phyloP scores from a whole-genome alignment of 2,329 filamentous ascomycete species.

The Xenoacremonium recifei region DNA sequence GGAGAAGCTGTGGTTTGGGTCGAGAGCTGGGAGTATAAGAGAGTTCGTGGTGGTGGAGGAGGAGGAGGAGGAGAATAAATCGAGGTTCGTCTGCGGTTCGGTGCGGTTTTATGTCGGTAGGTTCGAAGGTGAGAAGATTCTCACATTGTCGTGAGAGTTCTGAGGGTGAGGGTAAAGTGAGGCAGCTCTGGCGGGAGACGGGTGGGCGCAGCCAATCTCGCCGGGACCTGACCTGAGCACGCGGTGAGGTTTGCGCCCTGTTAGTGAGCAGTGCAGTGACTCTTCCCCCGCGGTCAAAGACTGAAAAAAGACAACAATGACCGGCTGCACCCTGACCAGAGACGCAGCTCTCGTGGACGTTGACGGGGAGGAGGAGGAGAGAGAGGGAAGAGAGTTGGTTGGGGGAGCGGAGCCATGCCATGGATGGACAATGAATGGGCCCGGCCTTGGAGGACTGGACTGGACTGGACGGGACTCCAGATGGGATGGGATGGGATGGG shows the following conservation, averaged over 20 bases:
- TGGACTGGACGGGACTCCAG: constrained; percentile 23
- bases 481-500: constrained; percentile 27
- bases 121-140: constrained; percentile 9
- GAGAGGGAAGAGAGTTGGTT: no score
- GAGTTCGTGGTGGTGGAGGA: no score
- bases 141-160: constrained; percentile 28
- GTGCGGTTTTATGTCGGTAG: background rate
- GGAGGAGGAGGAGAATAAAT: constrained; percentile 2
- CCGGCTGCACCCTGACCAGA: constrained; percentile 14
- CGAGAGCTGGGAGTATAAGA: constrained; percentile 11
- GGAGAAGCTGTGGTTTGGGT: constrained; percentile 12
- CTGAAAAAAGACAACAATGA: constrained; percentile 17
- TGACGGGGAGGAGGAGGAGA: constrained; percentile 27
- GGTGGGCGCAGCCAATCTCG: no score
- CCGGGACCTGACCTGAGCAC: no score
- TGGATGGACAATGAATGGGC: constrained; percentile 32
- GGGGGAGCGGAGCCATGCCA: constrained; percentile 32
- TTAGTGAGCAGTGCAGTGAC: constrained; percentile 7
- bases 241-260: no score
- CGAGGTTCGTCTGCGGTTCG: constrained; percentile 4
- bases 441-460: no score
- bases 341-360: constrained; percentile 29
- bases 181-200: constrained; percentile 23
- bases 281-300: constrained; percentile 13
- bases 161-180: no score